phyloP scores from a whole-genome alignment of 2,329 filamentous ascomycete species.

The Aureobasidium lini region DNA sequence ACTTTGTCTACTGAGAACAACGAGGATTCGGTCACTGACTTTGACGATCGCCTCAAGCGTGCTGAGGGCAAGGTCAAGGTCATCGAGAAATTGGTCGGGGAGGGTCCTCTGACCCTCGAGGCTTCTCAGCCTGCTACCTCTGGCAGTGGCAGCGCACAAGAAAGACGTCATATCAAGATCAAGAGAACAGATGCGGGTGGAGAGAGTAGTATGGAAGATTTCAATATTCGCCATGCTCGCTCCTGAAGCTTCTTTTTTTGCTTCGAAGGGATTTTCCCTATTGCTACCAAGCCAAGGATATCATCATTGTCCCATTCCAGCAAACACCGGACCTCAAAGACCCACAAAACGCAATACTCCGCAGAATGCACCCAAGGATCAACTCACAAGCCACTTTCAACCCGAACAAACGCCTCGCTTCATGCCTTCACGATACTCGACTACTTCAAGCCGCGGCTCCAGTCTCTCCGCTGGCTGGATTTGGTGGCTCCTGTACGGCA shows the following conservation, averaged over 20 bases:
- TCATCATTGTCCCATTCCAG: background rate
- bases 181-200: conserved; percentile 17
- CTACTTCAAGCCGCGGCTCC: conserved; percentile 8
- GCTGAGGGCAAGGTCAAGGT: conserved; percentile 79
- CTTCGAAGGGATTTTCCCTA: background rate
- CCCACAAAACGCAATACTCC: background rate
- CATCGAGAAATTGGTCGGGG: conserved; percentile 62
- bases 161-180: conserved; percentile 16
- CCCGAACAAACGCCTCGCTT: conserved; percentile 3
- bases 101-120: conserved; percentile 23
- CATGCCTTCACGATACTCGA: background rate
- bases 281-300: conserved; percentile 8
- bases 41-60: conserved; percentile 80
- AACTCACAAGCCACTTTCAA: background rate
- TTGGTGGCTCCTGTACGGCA: background rate
- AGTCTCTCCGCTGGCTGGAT: conserved; percentile 2
- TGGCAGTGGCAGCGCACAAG: conserved; percentile 2
- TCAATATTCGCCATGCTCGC: conserved; percentile 18
- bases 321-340: background rate
- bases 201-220: conserved; percentile 31
- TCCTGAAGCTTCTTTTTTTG: conserved; percentile 1
- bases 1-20: conserved; percentile 74
- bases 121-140: background rate
- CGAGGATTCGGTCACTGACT: conserved; percentile 83
- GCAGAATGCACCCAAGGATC: background rate